A percentile compares a stretch with the other conserved stretches of the same genome.
phyloP scores from a whole-genome alignment of 2,329 filamentous ascomycete genomes.

The Curvularia sp. region DNA sequence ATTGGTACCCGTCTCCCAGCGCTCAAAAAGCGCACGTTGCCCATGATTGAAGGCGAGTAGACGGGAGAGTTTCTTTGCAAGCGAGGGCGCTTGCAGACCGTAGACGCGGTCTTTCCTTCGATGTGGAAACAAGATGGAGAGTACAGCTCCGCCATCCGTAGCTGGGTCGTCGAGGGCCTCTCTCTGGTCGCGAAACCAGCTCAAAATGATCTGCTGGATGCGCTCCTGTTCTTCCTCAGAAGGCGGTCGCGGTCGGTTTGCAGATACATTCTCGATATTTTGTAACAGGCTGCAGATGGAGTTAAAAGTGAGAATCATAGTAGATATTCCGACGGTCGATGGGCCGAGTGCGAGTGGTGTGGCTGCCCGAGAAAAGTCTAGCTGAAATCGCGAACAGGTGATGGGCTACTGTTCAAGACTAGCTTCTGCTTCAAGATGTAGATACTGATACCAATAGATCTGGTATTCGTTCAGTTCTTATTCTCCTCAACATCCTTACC shows the following conservation, averaged over 20 bases:
- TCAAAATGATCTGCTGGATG: slow-evolving; percentile 54
- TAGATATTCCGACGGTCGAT: background rate
- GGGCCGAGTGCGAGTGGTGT: slow-evolving; percentile 1
- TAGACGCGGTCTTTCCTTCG: slow-evolving; percentile 81
- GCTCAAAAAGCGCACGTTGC: slow-evolving; percentile 67
- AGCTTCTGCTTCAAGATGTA: background rate
- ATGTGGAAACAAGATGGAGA: slow-evolving; percentile 80
- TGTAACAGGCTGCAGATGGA: slow-evolving; percentile 78
- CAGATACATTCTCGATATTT: slow-evolving; percentile 63
- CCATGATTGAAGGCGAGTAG: slow-evolving; percentile 70
- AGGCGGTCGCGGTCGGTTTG: slow-evolving; percentile 52
- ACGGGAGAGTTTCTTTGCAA: slow-evolving; percentile 73
- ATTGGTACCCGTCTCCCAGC: slow-evolving; percentile 65
- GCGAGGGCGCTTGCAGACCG: slow-evolving; percentile 65
- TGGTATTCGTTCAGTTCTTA: background rate
- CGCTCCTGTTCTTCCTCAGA: slow-evolving; percentile 37
- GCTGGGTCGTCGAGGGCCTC: slow-evolving; percentile 63
- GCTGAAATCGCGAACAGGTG: background rate
- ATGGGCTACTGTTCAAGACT: background rate
- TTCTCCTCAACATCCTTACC: slow-evolving; percentile 10
- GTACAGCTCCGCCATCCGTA: slow-evolving; percentile 67
- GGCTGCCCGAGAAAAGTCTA: background rate
- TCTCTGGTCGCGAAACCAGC: slow-evolving; percentile 75
- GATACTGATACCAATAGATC: background rate
- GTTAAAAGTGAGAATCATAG: slow-evolving; percentile 72